Conservation (phyloP, 768 basidiomycete genomes). For the Tulasnella sp. region DNA sequence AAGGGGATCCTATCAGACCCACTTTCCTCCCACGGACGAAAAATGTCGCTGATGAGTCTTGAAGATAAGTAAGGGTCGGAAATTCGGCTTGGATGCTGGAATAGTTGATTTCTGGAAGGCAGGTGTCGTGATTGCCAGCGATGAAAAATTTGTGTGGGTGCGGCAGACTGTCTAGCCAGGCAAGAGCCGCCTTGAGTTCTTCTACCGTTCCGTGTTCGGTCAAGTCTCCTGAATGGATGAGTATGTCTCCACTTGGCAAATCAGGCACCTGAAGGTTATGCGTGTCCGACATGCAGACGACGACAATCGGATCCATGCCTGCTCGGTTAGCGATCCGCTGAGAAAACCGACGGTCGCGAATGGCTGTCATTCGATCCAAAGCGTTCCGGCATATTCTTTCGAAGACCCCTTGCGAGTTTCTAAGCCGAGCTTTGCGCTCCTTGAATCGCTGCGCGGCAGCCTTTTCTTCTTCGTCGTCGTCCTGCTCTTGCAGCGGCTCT, state of each 20-base stretch:
- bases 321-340: background rate
- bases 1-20: slow-evolving; percentile 41
- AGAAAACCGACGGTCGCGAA: background rate
- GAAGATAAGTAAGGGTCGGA: slow-evolving; percentile 39
- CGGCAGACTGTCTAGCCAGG: slow-evolving; percentile 32
- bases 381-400: background rate
- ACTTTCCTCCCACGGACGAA: slow-evolving; percentile 37
- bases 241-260: slow-evolving; percentile 21
- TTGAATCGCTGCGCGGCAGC: background rate
- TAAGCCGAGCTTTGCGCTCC: background rate
- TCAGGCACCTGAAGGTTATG: background rate
- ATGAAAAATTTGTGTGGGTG: slow-evolving; percentile 44
- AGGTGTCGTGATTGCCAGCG: slow-evolving; percentile 45
- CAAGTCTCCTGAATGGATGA: slow-evolving; percentile 25
- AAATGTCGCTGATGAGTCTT: slow-evolving; percentile 36
- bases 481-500: background rate
- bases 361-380: background rate
- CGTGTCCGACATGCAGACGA: slow-evolving; percentile 19
- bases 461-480: background rate
- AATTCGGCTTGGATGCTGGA: slow-evolving; percentile 26
- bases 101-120: slow-evolving; percentile 29
- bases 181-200: slow-evolving; percentile 15
- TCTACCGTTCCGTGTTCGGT: slow-evolving; percentile 20
- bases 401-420: background rate
- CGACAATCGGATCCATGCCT: background rate